Evolutionary conservation across 2,329 filamentous ascomycete species (phyloP).

Genomic region (Botrytis cinerea): DNA sequence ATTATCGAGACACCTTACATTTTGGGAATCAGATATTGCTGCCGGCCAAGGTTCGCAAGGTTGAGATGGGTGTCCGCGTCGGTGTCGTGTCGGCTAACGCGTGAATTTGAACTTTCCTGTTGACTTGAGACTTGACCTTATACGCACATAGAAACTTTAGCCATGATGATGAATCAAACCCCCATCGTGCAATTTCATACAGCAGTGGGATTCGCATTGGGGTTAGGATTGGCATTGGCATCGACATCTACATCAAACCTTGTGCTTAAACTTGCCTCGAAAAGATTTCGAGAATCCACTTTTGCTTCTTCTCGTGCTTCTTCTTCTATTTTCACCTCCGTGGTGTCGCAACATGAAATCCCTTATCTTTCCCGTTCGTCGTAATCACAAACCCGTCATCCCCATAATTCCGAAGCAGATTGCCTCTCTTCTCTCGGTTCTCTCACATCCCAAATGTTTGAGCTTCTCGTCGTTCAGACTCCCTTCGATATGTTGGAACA

Average conservation of each 20-base stretch:
- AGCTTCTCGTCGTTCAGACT: neutral
- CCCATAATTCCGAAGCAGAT: neutral
- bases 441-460: neutral
- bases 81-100: neutral
- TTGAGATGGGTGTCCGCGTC: too few relatives aligned
- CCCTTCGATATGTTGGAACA: neutral
- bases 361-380: neutral
- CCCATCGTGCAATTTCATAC: neutral
- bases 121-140: neutral
- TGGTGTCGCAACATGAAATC: neutral
- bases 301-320: neutral
- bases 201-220: neutral
- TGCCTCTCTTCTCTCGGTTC: neutral
- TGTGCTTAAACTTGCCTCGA: neutral
- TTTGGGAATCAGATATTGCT: neutral
- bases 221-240: neutral
- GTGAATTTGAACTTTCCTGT: neutral
- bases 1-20: neutral
- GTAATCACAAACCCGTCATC: neutral
- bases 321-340: neutral
- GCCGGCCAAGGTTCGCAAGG: neutral
- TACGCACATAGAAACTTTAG: neutral
- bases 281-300: neutral
- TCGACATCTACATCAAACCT: neutral
- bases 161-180: neutral